Evolutionary conservation across 129 eudicot species (phyloP).

Genomic region (Arctium lappa): DNA sequence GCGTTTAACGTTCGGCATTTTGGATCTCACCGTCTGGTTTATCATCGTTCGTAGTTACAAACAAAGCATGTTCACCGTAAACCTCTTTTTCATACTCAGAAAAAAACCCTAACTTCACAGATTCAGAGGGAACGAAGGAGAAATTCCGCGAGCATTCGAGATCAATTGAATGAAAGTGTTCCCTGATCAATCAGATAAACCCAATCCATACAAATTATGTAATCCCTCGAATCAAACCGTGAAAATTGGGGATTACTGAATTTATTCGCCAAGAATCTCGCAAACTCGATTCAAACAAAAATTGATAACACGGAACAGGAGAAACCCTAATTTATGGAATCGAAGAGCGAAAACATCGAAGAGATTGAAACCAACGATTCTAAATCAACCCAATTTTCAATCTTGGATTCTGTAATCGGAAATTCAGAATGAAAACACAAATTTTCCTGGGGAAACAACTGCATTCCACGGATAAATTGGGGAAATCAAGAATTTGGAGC

Average conservation of each 20-base stretch:
- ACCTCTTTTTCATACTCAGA: background rate
- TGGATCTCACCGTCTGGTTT: conserved; percentile 31
- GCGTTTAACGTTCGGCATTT: conserved; percentile 56
- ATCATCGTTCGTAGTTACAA: conserved; percentile 18
- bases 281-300: background rate
- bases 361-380: background rate
- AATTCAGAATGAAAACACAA: background rate
- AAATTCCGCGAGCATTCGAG: background rate
- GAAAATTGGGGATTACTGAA: background rate
- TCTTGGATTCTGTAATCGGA: background rate
- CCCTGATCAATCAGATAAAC: background rate
- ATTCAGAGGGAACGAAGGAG: background rate
- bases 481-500: background rate
- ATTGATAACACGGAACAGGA: background rate
- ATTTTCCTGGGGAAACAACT: background rate
- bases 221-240: background rate
- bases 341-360: background rate
- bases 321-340: conserved; percentile 25
- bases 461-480: background rate
- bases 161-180: background rate
- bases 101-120: conserved; percentile 36
- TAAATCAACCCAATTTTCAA: background rate
- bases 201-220: background rate
- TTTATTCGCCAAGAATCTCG: background rate
- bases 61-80: background rate